A percentile compares a stretch with the other conserved stretches of the same genome.
Evolutionary conservation across 2,329 filamentous ascomycete species (phyloP).

Genomic region (Penicillium sp.): DNA sequence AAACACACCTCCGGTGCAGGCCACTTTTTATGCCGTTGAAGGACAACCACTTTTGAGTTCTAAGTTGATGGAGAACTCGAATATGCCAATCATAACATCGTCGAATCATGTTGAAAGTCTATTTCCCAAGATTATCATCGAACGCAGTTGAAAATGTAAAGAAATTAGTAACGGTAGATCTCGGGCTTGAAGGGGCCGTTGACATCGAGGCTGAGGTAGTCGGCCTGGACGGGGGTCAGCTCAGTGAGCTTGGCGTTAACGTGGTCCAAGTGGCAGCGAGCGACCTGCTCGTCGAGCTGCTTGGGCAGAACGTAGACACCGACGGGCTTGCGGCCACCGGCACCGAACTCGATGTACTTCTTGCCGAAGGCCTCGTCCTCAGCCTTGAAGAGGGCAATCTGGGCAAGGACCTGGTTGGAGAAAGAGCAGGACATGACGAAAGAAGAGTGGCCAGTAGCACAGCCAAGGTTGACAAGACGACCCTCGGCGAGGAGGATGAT

Average conservation of each 20-base stretch:
- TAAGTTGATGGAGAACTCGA: slow-evolving; percentile 45
- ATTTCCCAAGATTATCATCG: slow-evolving; percentile 36
- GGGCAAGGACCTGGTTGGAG: slow-evolving; percentile 99
- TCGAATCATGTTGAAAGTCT: slow-evolving; percentile 59
- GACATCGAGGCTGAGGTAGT: slow-evolving; percentile 83
- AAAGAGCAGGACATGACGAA: slow-evolving; percentile 99
- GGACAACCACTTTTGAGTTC: slow-evolving; percentile 55
- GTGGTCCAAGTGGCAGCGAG: slow-evolving; percentile 87
- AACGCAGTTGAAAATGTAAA: slow-evolving; percentile 31
- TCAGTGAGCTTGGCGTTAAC: slow-evolving; percentile 91
- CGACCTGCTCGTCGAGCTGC: slow-evolving; percentile 98
- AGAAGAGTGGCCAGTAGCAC: slow-evolving; percentile 97
- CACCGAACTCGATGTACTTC: slow-evolving; percentile 96
- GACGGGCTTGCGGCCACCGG: slow-evolving; percentile 82
- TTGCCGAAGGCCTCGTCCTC: slow-evolving; percentile 80
- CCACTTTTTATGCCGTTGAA: slow-evolving; percentile 60
- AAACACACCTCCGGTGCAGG: slow-evolving; percentile 32
- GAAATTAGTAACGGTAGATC: slow-evolving; percentile 65
- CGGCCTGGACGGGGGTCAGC: slow-evolving; percentile 81
- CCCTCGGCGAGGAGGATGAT: slow-evolving; percentile 98
- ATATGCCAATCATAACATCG: slow-evolving; percentile 59
- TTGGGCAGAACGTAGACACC: slow-evolving; percentile 97
- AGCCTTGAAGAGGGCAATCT: slow-evolving; percentile 97
- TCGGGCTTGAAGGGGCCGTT: slow-evolving; percentile 97
- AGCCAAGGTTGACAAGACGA: slow-evolving; percentile 98